phyloP scores from a whole-genome alignment of 768 basidiomycete genomes.

The Psilocybe subaeruginosa region DNA sequence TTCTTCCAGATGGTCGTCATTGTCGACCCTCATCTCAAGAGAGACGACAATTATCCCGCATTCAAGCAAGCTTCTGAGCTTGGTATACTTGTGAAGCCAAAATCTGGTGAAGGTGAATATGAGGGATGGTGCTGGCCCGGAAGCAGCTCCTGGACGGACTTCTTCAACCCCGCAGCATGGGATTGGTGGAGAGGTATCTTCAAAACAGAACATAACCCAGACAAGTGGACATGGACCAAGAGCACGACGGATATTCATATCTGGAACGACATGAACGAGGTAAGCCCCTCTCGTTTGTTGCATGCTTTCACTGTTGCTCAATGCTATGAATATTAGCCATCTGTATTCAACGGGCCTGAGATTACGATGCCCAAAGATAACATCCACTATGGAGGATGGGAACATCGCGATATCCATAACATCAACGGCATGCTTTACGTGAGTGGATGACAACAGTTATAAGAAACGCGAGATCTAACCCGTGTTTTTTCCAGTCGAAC shows the following conservation, averaged over 20 bases:
- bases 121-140: slow-evolving; percentile 99
- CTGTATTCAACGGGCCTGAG: slow-evolving; percentile 99
- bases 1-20: slow-evolving; percentile 94
- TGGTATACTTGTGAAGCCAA: slow-evolving; percentile 81
- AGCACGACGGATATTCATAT: slow-evolving; percentile 87
- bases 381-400: slow-evolving; percentile 93
- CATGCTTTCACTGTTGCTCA: too few species aligned
- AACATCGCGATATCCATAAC: slow-evolving; percentile 97
- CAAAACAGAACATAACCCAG: slow-evolving; percentile 56
- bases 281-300: slow-evolving; percentile 29
- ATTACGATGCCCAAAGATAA: slow-evolving; percentile 73
- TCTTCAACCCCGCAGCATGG: slow-evolving; percentile 91
- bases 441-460: slow-evolving; percentile 28
- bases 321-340: slow-evolving; percentile 51
- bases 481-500: slow-evolving; percentile 61
- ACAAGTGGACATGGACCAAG: slow-evolving; percentile 74
- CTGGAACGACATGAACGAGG: slow-evolving; percentile 99
- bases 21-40: slow-evolving; percentile 95
- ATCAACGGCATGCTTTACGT: slow-evolving; percentile 96
- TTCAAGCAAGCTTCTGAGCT: slow-evolving; percentile 84
- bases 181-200: slow-evolving; percentile 91
- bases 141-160: slow-evolving; percentile 95
- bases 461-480: neutral
- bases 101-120: slow-evolving; percentile 81
- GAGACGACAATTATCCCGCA: slow-evolving; percentile 74